A percentile compares a stretch with the other conserved stretches of the same genome.
Evolutionary conservation across 305 asterid species (phyloP).

Genomic region (Rubia occidens): DNA sequence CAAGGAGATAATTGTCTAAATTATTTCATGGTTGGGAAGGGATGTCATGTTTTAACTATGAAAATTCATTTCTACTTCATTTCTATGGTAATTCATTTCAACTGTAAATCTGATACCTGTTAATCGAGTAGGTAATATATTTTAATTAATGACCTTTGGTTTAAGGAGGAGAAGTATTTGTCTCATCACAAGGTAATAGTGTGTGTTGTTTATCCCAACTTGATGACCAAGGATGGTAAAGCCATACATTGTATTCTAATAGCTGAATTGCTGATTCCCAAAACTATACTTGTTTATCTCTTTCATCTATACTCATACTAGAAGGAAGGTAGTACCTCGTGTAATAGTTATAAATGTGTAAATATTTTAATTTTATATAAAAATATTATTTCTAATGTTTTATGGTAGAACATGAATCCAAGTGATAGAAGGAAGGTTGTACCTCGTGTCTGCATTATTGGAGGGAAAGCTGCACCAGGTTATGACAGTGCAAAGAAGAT

Average conservation of each 20-base stretch:
- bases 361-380: not conserved
- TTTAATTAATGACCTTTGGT: not conserved
- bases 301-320: not conserved
- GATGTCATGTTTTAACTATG: not conserved
- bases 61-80: not conserved
- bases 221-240: not conserved
- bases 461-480: constrained; percentile 46
- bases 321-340: not conserved
- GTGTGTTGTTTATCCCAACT: not conserved
- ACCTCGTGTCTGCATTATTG: constrained; percentile 38
- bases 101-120: too few species aligned
- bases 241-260: not conserved
- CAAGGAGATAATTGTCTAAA: not conserved
- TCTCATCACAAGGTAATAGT: not conserved
- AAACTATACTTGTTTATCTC: not conserved
- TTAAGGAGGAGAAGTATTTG: not conserved
- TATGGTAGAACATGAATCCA: constrained; percentile 30
- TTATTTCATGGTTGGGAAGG: not conserved
- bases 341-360: not conserved
- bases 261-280: not conserved
- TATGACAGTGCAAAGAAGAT: constrained; percentile 38
- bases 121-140: not conserved
- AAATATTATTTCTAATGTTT: not conserved
- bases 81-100: not conserved
- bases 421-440: constrained; percentile 30